Evolutionary conservation across 768 basidiomycete species (phyloP).

Genomic region (Tubosaeta sp.): DNA sequence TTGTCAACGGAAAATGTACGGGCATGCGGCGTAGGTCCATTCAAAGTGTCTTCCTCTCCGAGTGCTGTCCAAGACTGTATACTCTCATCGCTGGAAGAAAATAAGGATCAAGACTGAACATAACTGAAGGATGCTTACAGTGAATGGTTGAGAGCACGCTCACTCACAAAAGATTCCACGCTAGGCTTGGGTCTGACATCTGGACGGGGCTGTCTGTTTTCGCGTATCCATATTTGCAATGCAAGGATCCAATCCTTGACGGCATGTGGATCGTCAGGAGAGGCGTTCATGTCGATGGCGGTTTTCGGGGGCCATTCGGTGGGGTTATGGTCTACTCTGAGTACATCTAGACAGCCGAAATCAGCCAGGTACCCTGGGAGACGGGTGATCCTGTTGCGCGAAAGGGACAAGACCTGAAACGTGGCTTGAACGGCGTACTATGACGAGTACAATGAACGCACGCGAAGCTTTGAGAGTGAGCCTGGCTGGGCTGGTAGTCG

Average conservation of each 20-base stretch:
- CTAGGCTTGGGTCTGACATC: conserved; percentile 33
- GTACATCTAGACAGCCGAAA: conserved; percentile 68
- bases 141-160: conserved; percentile 35
- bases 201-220: conserved; percentile 35
- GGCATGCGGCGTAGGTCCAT: conserved; percentile 45
- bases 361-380: conserved; percentile 76
- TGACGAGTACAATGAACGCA: conserved; percentile 29
- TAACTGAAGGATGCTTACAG: conserved; percentile 17
- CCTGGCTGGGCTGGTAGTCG: conserved; percentile 77
- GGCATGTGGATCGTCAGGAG: conserved; percentile 42
- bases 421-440: conserved; percentile 1
- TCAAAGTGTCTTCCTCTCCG: conserved; percentile 34
- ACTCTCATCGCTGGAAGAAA: conserved; percentile 34
- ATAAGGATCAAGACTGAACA: conserved; percentile 1
- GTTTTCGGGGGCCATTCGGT: conserved; percentile 85
- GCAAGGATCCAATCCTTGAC: conserved; percentile 69
- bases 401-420: conserved; percentile 75
- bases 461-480: conserved; percentile 69
- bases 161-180: conserved; percentile 49
- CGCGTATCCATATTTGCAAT: conserved; percentile 74
- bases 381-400: conserved; percentile 76
- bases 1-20: conserved; percentile 63
- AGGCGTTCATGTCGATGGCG: conserved; percentile 43
- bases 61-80: conserved; percentile 44
- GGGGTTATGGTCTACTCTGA: conserved; percentile 89